A percentile compares a stretch with the other conserved stretches of the same genome.
Conservation (phyloP, 1,284 basidiomycete genomes). For the Coniophora puteana region DNA sequence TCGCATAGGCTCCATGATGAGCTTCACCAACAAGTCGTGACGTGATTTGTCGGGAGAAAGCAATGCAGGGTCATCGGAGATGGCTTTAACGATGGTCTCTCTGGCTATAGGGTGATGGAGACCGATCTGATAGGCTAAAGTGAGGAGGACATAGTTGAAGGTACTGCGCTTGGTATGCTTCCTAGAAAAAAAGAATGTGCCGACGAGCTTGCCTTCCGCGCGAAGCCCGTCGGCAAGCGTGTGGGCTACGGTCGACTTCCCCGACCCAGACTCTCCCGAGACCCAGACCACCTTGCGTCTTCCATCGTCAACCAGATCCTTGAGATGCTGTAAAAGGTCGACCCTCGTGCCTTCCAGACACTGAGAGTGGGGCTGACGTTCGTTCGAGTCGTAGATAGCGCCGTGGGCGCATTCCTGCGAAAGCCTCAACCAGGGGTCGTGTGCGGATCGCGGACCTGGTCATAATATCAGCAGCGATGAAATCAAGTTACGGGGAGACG, state of each 20-base stretch:
- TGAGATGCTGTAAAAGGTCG: too few relatives aligned
- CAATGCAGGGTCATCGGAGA: slow-evolving; percentile 1
- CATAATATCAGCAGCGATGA: too few relatives aligned
- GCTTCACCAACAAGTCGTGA: not conserved
- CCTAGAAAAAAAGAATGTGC: slow-evolving; percentile 1
- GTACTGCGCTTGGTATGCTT: not conserved
- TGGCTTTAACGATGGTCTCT: not conserved
- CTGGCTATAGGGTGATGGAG: not conserved
- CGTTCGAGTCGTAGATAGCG: too few relatives aligned
- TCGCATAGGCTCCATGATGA: not conserved
- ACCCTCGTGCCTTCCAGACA: too few relatives aligned
- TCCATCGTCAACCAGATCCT: too few relatives aligned
- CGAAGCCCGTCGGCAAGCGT: not conserved
- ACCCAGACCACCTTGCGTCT: not conserved
- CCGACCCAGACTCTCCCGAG: slow-evolving; percentile 1
- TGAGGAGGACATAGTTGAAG: slow-evolving; percentile 2
- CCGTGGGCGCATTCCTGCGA: too few relatives aligned
- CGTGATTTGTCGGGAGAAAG: slow-evolving; percentile 2
- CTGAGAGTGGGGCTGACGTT: too few relatives aligned
- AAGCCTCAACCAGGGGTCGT: too few relatives aligned
- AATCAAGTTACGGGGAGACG: too few relatives aligned
- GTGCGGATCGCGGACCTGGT: too few relatives aligned
- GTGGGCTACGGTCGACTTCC: slow-evolving; percentile 2
- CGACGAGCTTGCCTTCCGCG: not conserved
- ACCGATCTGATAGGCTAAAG: slow-evolving; percentile 3